Evolutionary conservation across 1,139 yeast genomes (phyloP), one percentile per base, ranked within the genome.

Genomic region (Yamadazyma taylorii): DNA sequence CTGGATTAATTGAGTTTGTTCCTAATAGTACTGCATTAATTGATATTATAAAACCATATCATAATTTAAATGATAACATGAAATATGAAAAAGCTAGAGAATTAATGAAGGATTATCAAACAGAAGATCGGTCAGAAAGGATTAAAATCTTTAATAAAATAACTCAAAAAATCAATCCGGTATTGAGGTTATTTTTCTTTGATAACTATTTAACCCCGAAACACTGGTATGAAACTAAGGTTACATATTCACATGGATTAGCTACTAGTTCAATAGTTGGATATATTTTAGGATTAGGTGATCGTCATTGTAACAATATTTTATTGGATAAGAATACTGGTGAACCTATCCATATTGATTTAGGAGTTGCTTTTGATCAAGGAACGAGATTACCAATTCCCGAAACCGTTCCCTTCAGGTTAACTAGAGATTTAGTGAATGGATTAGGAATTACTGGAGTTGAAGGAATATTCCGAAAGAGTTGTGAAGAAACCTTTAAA

Each of bases 341-440:
- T 0, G 97, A 90, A 48, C 95, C 96, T 0, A 81, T 94, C 21
- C 98, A 94, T 58, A 94, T 94, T 51, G 99, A 94, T 58, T 66
- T 94, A 24, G 99, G 98, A 0, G 92, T 92, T 38, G 95, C 97
- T 0, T 94, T 94, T 64, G 98, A 94, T 55, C 90, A 85, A 53
- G 98, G 98, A 0, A 82, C 78, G 50, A 61, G 81, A 12, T 66
- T 94, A 32, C 85, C 94, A 0, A 76, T 90, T 13, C 98, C 99
- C 0, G 99, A 94, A 52, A 75, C 86, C 0, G 95, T 94, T 2
- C 98, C 99, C 1, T 94, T 94, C 56, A 65, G 99, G 47, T 65
- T 94, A 29, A 88, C 97, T 0, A 64, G 96, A 43, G 98, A 94
- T 57, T 68, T 92, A 15, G 86, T 90, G 3, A 97, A 90, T 63